Percentiles rank a stretch among this genome's conserved stretches.
phyloP scores from a whole-genome alignment of 768 basidiomycete species.

The Auriscalpium orientale region DNA sequence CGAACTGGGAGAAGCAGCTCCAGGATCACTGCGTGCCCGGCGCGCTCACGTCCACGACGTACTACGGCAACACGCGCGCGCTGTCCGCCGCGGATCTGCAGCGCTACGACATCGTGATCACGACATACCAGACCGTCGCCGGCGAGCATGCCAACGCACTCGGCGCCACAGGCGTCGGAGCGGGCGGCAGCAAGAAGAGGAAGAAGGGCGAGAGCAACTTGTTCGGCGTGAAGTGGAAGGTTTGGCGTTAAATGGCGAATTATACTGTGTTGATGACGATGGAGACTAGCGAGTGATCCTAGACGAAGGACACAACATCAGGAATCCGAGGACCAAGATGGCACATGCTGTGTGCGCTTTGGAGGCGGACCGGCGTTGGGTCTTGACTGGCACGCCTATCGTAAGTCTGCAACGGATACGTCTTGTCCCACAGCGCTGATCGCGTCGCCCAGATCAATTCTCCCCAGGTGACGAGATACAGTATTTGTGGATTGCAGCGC shows the following conservation, averaged over 20 bases:
- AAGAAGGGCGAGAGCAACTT: slow-evolving; percentile 53
- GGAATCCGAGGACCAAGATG: slow-evolving; percentile 85
- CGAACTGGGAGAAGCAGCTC: slow-evolving; percentile 86
- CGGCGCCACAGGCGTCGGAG: slow-evolving; percentile 22
- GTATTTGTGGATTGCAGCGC: neutral
- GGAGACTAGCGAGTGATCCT: slow-evolving; percentile 60
- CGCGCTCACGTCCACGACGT: slow-evolving; percentile 48
- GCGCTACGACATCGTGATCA: slow-evolving; percentile 71
- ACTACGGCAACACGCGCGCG: slow-evolving; percentile 64
- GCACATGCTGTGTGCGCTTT: slow-evolving; percentile 58
- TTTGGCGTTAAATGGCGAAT: too few species aligned
- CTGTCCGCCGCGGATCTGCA: slow-evolving; percentile 52
- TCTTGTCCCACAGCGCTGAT: neutral
- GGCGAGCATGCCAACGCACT: slow-evolving; percentile 38
- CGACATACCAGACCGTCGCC: slow-evolving; percentile 71
- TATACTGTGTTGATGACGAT: neutral
- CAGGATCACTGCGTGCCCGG: slow-evolving; percentile 58
- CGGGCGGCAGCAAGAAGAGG: slow-evolving; percentile 45
- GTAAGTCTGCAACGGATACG: slow-evolving; percentile 36
- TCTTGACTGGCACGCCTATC: slow-evolving; percentile 81
- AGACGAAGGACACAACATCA: slow-evolving; percentile 85
- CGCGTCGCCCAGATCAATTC: slow-evolving; percentile 57
- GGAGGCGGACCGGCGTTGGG: slow-evolving; percentile 69
- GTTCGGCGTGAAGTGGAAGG: slow-evolving; percentile 79
- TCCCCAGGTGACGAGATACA: slow-evolving; percentile 40